Conservation (phyloP, 169 alveolate species). For the Miamiensis avidus region DNA sequence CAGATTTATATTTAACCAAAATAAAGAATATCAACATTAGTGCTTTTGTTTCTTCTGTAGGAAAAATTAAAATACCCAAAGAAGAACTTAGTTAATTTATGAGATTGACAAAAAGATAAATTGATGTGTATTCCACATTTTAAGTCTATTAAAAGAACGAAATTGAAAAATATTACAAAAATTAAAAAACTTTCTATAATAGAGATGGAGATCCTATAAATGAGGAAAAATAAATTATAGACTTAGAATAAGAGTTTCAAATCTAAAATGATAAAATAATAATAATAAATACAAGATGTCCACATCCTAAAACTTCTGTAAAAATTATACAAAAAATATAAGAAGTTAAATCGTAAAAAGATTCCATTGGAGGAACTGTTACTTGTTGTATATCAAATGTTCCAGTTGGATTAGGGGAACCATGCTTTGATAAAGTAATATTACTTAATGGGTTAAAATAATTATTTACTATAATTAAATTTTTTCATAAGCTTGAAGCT, state of each 20-base stretch:
- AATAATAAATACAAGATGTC: slow-evolving; percentile 62
- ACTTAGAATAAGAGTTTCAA: too few species aligned
- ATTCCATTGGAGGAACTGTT: slow-evolving; percentile 69
- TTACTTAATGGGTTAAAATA: background rate
- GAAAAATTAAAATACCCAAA: slow-evolving; percentile 38
- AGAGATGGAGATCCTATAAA: too few species aligned
- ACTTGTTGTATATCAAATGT: slow-evolving; percentile 49
- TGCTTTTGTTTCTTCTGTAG: slow-evolving; percentile 53
- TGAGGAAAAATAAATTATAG: too few species aligned
- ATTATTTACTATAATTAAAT: background rate
- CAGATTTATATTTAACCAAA: slow-evolving; percentile 50
- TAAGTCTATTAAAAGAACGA: background rate
- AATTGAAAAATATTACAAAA: slow-evolving; percentile 11
- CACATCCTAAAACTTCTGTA: slow-evolving; percentile 60
- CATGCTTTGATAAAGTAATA: slow-evolving; percentile 60
- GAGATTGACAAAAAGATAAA: slow-evolving; percentile 24
- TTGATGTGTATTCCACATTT: slow-evolving; percentile 41
- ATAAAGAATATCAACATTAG: slow-evolving; percentile 17
- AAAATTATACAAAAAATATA: slow-evolving; percentile 51
- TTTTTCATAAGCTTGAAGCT: slow-evolving; percentile 59
- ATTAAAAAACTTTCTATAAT: too few species aligned
- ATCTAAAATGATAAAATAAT: background rate
- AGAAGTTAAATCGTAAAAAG: slow-evolving; percentile 40
- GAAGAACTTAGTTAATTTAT: slow-evolving; percentile 2
- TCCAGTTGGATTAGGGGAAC: slow-evolving; percentile 80